These are phyloP conservation scores for Aspergillus ustus DNA, from an alignment of 2,329 filamentous ascomycete species.

Conservation along the genomic window DNA sequence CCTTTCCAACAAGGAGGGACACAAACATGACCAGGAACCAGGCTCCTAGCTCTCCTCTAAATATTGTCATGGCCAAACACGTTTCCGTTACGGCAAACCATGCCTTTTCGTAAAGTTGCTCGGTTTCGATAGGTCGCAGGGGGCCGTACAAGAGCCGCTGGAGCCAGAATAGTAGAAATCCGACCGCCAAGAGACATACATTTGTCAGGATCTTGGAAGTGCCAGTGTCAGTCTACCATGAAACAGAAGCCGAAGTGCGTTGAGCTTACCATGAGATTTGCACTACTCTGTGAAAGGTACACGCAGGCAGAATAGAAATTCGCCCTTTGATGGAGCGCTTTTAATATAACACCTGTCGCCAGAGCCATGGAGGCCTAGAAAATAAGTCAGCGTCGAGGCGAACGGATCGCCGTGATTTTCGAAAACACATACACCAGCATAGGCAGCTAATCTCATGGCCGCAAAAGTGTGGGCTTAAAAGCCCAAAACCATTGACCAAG, in stretches of 20 bases:
- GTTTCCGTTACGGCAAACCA: constrained; percentile 99
- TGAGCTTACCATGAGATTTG: constrained; percentile 79
- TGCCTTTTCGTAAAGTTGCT: constrained; percentile 94
- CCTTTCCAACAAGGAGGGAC: constrained; percentile 86
- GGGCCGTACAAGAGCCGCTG: constrained; percentile 90
- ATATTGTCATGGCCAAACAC: constrained; percentile 96
- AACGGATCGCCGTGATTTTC: neutral
- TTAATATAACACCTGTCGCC: constrained; percentile 80
- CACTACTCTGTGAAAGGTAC: constrained; percentile 93
- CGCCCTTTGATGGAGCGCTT: constrained; percentile 89
- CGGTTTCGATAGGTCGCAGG: constrained; percentile 90
- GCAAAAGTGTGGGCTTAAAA: constrained; percentile 28
- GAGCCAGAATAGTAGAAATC: constrained; percentile 80
- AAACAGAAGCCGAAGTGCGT: neutral
- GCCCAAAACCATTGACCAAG: constrained; percentile 36
- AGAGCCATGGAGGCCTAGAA: constrained; percentile 77
- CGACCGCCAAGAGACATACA: constrained; percentile 79
- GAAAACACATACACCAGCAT: constrained; percentile 52
- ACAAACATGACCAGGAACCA: constrained; percentile 98
- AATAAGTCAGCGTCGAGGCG: constrained; percentile 14
- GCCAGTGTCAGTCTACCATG: neutral
- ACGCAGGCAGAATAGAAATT: constrained; percentile 99
- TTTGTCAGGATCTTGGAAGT: constrained; percentile 81
- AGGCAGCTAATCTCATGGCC: constrained; percentile 55
- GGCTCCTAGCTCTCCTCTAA: constrained; percentile 89